phyloP scores from a whole-genome alignment of 371 early-diverging fungal genomes.

The Mucor piriformis region DNA sequence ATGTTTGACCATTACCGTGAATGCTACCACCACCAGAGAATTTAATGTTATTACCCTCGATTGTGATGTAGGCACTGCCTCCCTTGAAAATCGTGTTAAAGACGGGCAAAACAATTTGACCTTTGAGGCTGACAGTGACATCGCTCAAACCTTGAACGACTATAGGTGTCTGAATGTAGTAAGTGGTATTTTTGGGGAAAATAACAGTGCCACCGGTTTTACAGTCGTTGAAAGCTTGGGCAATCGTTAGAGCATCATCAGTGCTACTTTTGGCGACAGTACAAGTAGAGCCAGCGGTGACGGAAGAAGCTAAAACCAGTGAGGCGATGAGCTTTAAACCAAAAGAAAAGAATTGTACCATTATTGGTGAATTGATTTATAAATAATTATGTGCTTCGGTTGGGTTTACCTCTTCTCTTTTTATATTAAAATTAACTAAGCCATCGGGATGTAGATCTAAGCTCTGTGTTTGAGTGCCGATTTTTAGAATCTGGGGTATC shows the following conservation, averaged over 20 bases:
- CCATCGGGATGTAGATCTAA: no score
- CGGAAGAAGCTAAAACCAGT: slow-evolving; percentile 13
- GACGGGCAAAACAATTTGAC: slow-evolving; percentile 30
- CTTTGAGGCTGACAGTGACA: slow-evolving; percentile 31
- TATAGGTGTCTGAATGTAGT: slow-evolving; percentile 30
- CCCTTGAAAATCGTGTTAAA: slow-evolving; percentile 31
- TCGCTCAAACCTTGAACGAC: slow-evolving; percentile 23
- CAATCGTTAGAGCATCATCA: slow-evolving; percentile 34
- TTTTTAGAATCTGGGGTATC: no score
- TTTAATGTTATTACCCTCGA: slow-evolving; percentile 33
- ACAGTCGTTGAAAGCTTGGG: slow-evolving; percentile 32
- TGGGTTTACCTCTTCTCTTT: no score
- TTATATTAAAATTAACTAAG: no score
- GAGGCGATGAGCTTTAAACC: slow-evolving; percentile 6
- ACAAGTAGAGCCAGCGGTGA: slow-evolving; percentile 27
- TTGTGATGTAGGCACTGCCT: slow-evolving; percentile 27
- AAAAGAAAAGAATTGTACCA: slow-evolving; percentile 3
- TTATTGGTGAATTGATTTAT: background rate
- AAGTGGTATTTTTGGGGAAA: slow-evolving; percentile 29
- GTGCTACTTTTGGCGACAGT: slow-evolving; percentile 22
- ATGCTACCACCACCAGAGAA: slow-evolving; percentile 23
- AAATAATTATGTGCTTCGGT: no score
- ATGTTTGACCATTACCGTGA: slow-evolving; percentile 38
- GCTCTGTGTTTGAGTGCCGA: no score
- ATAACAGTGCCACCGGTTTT: slow-evolving; percentile 37